These are phyloP conservation scores for Rauvolfia tetraphylla DNA, from an alignment of 257 asterid species.

Conservation along the genomic window DNA sequence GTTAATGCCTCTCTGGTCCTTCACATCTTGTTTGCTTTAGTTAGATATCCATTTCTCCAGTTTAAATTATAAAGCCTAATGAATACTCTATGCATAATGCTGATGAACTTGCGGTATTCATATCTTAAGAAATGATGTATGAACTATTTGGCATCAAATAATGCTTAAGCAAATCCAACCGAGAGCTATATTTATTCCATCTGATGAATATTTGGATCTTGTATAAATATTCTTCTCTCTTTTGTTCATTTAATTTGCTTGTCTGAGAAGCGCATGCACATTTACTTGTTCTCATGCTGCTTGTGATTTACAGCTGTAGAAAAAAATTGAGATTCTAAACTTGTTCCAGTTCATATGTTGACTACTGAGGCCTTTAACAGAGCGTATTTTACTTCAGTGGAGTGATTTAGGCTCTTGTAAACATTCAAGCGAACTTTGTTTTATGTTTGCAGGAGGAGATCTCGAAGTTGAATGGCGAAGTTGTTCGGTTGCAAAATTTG, in stretches of 20 bases:
- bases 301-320: not conserved
- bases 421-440: conserved; percentile 1
- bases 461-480: conserved; percentile 63
- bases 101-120: not conserved
- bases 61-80: not conserved
- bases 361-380: too few relatives aligned
- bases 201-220: not conserved
- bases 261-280: not conserved
- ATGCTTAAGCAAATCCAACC: not conserved
- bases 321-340: not conserved
- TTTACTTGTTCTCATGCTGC: not conserved
- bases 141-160: not conserved
- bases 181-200: not conserved
- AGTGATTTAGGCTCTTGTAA: not conserved
- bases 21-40: not conserved
- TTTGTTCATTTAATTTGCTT: not conserved
- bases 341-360: not conserved
- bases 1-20: not conserved
- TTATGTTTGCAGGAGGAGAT: conserved; percentile 64
- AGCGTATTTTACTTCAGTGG: not conserved
- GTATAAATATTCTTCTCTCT: not conserved
- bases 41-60: not conserved
- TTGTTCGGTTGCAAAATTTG: conserved; percentile 49
- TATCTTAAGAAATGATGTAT: not conserved
- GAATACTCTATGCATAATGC: not conserved